These are phyloP conservation scores for Starmerella vitae DNA, from an alignment of 805 yeast species.

Conservation along the genomic window DNA sequence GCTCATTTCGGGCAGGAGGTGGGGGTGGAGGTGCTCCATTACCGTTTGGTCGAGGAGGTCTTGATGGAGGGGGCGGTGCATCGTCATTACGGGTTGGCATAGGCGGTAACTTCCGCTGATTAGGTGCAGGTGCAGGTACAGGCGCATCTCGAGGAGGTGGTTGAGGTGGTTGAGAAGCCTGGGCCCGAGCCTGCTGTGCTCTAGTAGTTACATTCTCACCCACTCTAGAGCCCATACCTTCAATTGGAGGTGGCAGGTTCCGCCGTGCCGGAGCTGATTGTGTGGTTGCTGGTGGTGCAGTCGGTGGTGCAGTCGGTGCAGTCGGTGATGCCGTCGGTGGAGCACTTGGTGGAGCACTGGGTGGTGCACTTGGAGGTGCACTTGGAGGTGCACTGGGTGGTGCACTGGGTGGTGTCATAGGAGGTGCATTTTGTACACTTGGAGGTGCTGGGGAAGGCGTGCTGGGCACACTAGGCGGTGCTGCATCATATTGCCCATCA, in stretches of 20 bases:
- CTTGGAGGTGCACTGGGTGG: conserved; percentile 6
- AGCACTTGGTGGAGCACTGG: conserved; percentile 6
- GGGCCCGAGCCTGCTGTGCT: conserved; percentile 5
- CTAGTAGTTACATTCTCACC: conserved; percentile 8
- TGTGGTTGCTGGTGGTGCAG: conserved; percentile 12
- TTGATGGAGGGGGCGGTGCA: conserved; percentile 4
- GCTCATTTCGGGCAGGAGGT: neutral
- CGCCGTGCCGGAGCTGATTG: conserved; percentile 11
- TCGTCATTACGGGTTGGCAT: conserved; percentile 3
- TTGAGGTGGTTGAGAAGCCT: conserved; percentile 5
- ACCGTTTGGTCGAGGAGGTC: neutral
- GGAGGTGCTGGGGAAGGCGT: conserved; percentile 19
- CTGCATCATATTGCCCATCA: no score
- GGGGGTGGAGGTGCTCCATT: conserved; percentile 16
- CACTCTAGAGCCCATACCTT: conserved; percentile 12
- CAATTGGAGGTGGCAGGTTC: conserved; percentile 15
- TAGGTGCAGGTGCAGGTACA: neutral
- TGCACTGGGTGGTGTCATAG: conserved; percentile 3
- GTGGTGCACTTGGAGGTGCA: conserved; percentile 7
- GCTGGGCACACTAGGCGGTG: no score
- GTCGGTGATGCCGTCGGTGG: conserved; percentile 5
- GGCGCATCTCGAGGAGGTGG: conserved; percentile 6
- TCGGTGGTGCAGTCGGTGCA: conserved; percentile 13
- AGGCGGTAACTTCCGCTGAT: conserved; percentile 3
- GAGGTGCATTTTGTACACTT: conserved; percentile 7